phyloP scores from a whole-genome alignment of 306 rosid species.

The Mucuna pruriens region DNA sequence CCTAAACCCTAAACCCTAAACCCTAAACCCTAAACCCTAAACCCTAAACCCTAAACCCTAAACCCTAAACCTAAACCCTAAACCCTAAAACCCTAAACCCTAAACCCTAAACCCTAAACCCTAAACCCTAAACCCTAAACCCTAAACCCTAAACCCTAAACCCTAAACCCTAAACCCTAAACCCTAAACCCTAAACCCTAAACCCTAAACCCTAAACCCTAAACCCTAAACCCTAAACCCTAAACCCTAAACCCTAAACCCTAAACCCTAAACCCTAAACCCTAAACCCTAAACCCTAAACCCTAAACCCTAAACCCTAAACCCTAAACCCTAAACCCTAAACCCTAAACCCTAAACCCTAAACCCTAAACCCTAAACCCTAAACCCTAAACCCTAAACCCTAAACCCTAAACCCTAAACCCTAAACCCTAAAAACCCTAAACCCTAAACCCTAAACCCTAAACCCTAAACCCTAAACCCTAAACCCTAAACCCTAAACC shows the following conservation, averaged over 20 bases:
- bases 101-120: constrained; percentile 3
- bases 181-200: constrained; percentile 31
- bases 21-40: constrained; percentile 36
- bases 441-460: constrained; percentile 40
- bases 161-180: constrained; percentile 39
- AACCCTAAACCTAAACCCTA: constrained; percentile 37
- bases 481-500: constrained; percentile 38
- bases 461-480: constrained; percentile 36
- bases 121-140: constrained; percentile 30
- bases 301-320: constrained; percentile 24
- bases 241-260: constrained; percentile 38
- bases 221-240: constrained; percentile 14
- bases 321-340: constrained; percentile 42
- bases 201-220: constrained; percentile 22
- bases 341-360: neutral
- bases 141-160: constrained; percentile 26
- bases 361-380: neutral
- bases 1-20: constrained; percentile 34
- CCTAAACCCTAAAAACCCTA: constrained; percentile 41
- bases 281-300: constrained; percentile 33
- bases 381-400: constrained; percentile 38
- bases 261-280: constrained; percentile 38
- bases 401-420: constrained; percentile 40
- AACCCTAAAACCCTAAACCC: constrained; percentile 27
- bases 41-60: constrained; percentile 39